Percentiles rank a stretch among this genome's conserved stretches.
Conservation (phyloP, 768 basidiomycete species). For the Mycena floridula region DNA sequence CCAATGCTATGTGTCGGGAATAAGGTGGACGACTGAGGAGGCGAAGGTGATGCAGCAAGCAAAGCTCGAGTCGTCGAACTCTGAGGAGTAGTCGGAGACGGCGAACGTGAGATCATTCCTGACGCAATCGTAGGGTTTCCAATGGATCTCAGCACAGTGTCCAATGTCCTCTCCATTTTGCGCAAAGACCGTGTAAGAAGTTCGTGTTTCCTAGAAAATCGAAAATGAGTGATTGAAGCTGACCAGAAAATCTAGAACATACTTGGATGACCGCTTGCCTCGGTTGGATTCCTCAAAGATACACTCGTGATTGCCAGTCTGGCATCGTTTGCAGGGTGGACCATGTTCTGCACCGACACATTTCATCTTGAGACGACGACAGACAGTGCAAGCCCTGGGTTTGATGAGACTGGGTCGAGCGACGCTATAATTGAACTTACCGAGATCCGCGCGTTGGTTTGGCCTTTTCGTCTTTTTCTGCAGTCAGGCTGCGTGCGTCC, state of each 20-base stretch:
- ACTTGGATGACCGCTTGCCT: constrained; percentile 87
- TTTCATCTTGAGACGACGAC: constrained; percentile 90
- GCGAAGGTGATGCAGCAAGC: constrained; percentile 43
- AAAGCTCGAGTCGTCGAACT: constrained; percentile 51
- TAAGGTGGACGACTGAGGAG: constrained; percentile 28
- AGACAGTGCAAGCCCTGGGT: constrained; percentile 82
- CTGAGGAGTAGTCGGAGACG: constrained; percentile 61
- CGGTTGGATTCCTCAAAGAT: constrained; percentile 96
- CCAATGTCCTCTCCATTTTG: constrained; percentile 91
- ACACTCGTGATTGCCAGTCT: constrained; percentile 77
- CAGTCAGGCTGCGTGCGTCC: constrained; percentile 42
- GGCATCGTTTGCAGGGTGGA: constrained; percentile 86
- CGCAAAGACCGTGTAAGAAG: constrained; percentile 72
- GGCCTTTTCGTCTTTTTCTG: constrained; percentile 69
- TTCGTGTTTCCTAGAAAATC: constrained; percentile 67
- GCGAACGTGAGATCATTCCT: constrained; percentile 77
- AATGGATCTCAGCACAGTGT: constrained; percentile 84
- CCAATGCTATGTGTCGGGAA: constrained; percentile 36
- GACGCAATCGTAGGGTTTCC: constrained; percentile 76
- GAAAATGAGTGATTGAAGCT: constrained; percentile 20
- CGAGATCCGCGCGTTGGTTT: constrained; percentile 85
- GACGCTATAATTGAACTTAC: constrained; percentile 39
- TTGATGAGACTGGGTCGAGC: too few species aligned
- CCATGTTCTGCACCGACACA: constrained; percentile 89
- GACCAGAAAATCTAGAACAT: constrained; percentile 18